phyloP scores from a whole-genome alignment of 2,329 filamentous ascomycete species.

The Elsinoe ampelina region DNA sequence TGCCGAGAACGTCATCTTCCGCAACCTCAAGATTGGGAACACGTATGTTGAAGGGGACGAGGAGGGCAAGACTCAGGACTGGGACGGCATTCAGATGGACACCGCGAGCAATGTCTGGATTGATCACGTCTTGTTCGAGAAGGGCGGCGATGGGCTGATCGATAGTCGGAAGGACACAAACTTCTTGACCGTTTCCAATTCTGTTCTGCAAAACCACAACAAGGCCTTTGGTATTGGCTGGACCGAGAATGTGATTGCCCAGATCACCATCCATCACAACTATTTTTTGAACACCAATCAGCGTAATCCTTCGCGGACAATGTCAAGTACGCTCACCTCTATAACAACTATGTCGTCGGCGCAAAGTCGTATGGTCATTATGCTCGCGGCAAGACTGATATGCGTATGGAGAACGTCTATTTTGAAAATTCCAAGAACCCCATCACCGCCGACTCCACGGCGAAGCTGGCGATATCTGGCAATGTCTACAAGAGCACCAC shows the following conservation, averaged over 20 bases:
- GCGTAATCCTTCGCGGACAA: conserved; percentile 21
- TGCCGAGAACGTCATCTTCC: conserved; percentile 20
- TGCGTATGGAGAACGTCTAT: conserved; percentile 20
- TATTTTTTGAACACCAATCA: conserved; percentile 21
- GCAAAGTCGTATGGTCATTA: conserved; percentile 23
- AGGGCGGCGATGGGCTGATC: conserved; percentile 21
- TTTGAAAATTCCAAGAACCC: conserved; percentile 21
- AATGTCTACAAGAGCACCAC: conserved; percentile 19
- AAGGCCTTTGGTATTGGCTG: conserved; percentile 23
- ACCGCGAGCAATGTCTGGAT: conserved; percentile 21
- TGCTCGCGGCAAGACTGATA: conserved; percentile 19
- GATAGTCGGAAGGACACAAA: conserved; percentile 21
- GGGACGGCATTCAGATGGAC: conserved; percentile 22
- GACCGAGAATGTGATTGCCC: conserved; percentile 20
- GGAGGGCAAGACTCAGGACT: conserved; percentile 21
- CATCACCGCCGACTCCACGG: conserved; percentile 17
- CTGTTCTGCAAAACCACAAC: conserved; percentile 20
- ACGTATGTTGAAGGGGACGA: conserved; percentile 14
- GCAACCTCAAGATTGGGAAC: conserved; percentile 19
- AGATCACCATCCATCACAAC: conserved; percentile 22
- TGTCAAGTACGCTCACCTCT: conserved; percentile 19
- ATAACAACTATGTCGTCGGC: conserved; percentile 20
- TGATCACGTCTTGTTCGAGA: conserved; percentile 19
- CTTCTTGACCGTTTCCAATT: conserved; percentile 21
- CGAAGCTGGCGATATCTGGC: conserved; percentile 17